Evolutionary conservation across 192 early-diverging fungal species (phyloP).

Genomic region (Pilobolus umbonatus): DNA sequence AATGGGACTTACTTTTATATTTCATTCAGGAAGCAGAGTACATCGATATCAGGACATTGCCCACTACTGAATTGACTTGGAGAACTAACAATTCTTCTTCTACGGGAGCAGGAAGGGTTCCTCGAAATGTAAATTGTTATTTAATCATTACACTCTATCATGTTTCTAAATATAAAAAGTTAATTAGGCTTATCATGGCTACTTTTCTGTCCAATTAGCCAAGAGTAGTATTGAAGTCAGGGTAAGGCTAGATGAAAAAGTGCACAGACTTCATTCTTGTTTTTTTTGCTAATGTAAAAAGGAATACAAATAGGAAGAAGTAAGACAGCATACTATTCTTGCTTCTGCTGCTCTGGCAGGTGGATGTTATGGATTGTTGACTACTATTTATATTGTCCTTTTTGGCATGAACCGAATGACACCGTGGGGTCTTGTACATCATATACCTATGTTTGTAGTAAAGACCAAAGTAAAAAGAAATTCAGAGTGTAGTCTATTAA

Average conservation of each 20-base stretch:
- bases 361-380: slow-evolving; percentile 24
- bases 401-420: slow-evolving; percentile 28
- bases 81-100: not conserved
- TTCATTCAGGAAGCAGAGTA: not conserved
- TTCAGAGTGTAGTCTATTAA: too few relatives aligned
- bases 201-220: slow-evolving; percentile 11
- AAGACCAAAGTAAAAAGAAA: too few relatives aligned
- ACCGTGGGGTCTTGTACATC: slow-evolving; percentile 26
- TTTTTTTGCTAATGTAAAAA: slow-evolving; percentile 4
- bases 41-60: slow-evolving; percentile 18
- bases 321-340: slow-evolving; percentile 21
- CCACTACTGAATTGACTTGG: not conserved
- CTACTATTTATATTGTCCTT: slow-evolving; percentile 21
- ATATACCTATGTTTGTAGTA: slow-evolving; percentile 18
- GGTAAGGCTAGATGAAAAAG: not conserved
- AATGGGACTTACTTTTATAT: not conserved
- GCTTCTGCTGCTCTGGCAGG: slow-evolving; percentile 27
- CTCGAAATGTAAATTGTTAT: too few relatives aligned
- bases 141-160: not conserved
- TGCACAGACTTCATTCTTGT: too few relatives aligned
- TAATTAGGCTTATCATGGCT: slow-evolving; percentile 14
- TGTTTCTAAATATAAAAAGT: not conserved
- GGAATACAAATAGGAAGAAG: slow-evolving; percentile 17
- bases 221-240: slow-evolving; percentile 12
- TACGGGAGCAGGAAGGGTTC: too few relatives aligned